Percentiles rank a stretch among this genome's conserved stretches.
These are phyloP conservation scores for Dothistroma pini DNA, from an alignment of 2,329 filamentous ascomycete species.

Conservation along the genomic window DNA sequence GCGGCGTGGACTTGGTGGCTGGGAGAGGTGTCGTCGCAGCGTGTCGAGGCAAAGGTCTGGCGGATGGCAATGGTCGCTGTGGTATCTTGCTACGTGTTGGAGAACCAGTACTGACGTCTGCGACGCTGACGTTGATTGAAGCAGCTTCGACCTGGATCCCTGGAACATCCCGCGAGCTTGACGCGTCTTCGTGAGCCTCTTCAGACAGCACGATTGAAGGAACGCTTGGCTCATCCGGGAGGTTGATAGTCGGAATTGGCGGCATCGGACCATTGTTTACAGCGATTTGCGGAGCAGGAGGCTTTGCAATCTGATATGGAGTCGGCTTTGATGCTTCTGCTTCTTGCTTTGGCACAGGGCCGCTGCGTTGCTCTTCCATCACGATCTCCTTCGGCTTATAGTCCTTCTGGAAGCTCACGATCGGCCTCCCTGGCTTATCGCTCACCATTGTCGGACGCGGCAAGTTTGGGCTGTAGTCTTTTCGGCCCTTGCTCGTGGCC, in stretches of 20 bases:
- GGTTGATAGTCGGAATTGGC: slow-evolving; percentile 51
- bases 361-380: slow-evolving; percentile 53
- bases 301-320: slow-evolving; percentile 2
- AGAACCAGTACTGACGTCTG: slow-evolving; percentile 11
- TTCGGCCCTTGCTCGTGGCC: slow-evolving; percentile 84
- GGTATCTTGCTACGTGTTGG: slow-evolving; percentile 23
- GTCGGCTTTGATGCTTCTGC: slow-evolving; percentile 12
- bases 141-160: slow-evolving; percentile 18
- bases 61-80: slow-evolving; percentile 49
- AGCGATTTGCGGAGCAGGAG: slow-evolving; percentile 7
- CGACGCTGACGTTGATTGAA: slow-evolving; percentile 22
- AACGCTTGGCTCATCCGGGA: slow-evolving; percentile 42
- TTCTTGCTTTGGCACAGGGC: slow-evolving; percentile 16
- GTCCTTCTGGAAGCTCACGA: slow-evolving; percentile 90
- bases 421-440: slow-evolving; percentile 83
- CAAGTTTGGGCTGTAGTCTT: slow-evolving; percentile 79
- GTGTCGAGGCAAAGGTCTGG: slow-evolving; percentile 38
- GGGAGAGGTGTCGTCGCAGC: slow-evolving; percentile 32
- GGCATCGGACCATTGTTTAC: slow-evolving; percentile 11
- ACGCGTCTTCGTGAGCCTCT: slow-evolving; percentile 29
- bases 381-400: slow-evolving; percentile 76
- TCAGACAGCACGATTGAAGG: slow-evolving; percentile 34
- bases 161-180: slow-evolving; percentile 22
- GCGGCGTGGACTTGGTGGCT: slow-evolving; percentile 36
- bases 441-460: slow-evolving; percentile 89